Evolutionary conservation across 2,329 filamentous ascomycete genomes (phyloP).

Genomic region (Diaporthe helianthi): DNA sequence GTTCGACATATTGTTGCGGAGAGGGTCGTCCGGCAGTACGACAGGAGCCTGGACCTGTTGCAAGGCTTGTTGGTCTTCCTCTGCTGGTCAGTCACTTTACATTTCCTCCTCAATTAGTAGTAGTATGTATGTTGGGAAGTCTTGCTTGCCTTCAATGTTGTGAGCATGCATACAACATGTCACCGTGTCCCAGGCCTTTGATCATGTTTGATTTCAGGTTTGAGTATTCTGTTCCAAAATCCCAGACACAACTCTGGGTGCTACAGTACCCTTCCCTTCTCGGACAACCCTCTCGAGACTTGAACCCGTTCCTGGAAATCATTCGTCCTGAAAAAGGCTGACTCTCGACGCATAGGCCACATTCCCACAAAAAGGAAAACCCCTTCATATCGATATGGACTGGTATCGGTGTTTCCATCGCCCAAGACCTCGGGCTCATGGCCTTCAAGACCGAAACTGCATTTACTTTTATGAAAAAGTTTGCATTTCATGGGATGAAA

Average conservation of each 20-base stretch:
- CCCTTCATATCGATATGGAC: constrained; percentile 54
- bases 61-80: constrained; percentile 54
- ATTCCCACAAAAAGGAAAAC: constrained; percentile 48
- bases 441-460: constrained; percentile 45
- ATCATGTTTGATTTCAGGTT: background rate
- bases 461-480: constrained; percentile 44
- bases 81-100: constrained; percentile 49
- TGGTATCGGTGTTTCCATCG: constrained; percentile 51
- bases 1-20: constrained; percentile 53
- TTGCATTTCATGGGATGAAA: constrained; percentile 18
- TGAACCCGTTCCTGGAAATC: background rate
- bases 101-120: background rate
- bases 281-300: background rate
- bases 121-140: background rate
- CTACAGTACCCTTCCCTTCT: background rate
- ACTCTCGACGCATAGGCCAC: constrained; percentile 43
- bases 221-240: background rate
- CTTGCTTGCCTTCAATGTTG: too few relatives aligned
- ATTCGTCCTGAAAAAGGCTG: background rate
- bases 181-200: too few relatives aligned
- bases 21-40: constrained; percentile 55
- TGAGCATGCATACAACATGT: background rate
- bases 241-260: background rate
- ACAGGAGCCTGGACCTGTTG: constrained; percentile 59
- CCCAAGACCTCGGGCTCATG: constrained; percentile 56